Conservation (phyloP, 352 stramenopile species). For the Phytopythium vexans region DNA sequence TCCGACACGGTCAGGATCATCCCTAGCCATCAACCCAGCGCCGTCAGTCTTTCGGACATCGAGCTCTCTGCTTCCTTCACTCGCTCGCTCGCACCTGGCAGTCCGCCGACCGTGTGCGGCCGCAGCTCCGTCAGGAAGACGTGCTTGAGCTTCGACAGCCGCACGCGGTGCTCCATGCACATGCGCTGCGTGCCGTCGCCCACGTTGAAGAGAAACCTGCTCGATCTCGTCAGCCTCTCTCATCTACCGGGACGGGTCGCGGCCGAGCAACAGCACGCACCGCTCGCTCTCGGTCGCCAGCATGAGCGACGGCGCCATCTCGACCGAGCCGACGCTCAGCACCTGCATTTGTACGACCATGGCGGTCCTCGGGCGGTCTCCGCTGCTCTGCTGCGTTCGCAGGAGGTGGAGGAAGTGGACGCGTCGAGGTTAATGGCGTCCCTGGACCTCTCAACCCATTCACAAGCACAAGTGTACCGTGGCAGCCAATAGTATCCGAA, state of each 20-base stretch:
- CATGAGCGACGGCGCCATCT: conserved; percentile 74
- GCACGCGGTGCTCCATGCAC: conserved; percentile 91
- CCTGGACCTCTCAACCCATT: too few species aligned
- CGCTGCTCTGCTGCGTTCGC: too few species aligned
- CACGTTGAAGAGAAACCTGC: conserved; percentile 89
- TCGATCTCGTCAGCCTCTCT: neutral
- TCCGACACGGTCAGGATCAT: conserved; percentile 90
- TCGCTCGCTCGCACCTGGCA: conserved; percentile 37
- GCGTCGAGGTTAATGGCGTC: too few species aligned
- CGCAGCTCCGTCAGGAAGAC: conserved; percentile 86
- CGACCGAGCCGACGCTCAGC: conserved; percentile 65
- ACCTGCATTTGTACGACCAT: conserved; percentile 83
- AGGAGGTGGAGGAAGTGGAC: too few species aligned
- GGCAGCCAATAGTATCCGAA: too few species aligned
- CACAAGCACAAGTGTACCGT: too few species aligned
- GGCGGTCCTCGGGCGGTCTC: neutral
- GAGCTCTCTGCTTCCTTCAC: too few species aligned
- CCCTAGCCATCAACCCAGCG: conserved; percentile 8
- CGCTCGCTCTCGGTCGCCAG: conserved; percentile 61
- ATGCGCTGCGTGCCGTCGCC: conserved; percentile 87
- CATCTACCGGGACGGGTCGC: neutral
- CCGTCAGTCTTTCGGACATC: neutral
- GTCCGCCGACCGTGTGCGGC: conserved; percentile 71
- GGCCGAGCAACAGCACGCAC: conserved; percentile 15
- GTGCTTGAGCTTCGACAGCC: conserved; percentile 75